Conservation (phyloP, 805 yeast species). For the Starmerella asiatica region DNA sequence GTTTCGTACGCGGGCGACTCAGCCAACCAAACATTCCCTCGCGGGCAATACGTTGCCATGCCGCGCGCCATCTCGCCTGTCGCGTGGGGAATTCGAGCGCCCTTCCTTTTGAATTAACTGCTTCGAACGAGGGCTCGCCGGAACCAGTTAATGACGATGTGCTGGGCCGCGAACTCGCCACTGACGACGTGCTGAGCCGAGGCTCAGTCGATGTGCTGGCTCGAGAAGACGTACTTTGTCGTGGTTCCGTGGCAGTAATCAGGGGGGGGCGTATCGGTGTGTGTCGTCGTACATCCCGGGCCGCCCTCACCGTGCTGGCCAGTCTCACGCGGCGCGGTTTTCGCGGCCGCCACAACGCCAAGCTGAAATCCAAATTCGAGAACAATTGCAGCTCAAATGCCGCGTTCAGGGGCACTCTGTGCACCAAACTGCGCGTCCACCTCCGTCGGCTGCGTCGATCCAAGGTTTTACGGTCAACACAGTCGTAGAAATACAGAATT, state of each 20-base stretch:
- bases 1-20: not conserved
- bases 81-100: no score
- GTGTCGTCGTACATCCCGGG: no score
- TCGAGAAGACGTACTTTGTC: no score
- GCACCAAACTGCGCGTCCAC: conserved; percentile 19
- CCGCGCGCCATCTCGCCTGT: not conserved
- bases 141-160: not conserved
- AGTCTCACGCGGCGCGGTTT: not conserved
- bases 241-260: no score
- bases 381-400: conserved; percentile 39
- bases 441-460: conserved; percentile 8
- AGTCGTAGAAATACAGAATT: conserved; percentile 47
- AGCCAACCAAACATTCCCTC: not conserved
- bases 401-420: conserved; percentile 20
- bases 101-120: not conserved
- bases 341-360: conserved; percentile 35
- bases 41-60: not conserved
- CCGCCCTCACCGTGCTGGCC: not conserved
- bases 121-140: not conserved
- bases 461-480: conserved; percentile 28
- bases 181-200: not conserved
- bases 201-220: no score
- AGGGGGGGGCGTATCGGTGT: no score
- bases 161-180: not conserved
- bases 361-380: conserved; percentile 56